Base-by-base conservation (phyloP, 2,329 filamentous ascomycete genomes). In the Pseudogymnoascus sp. region DNA sequence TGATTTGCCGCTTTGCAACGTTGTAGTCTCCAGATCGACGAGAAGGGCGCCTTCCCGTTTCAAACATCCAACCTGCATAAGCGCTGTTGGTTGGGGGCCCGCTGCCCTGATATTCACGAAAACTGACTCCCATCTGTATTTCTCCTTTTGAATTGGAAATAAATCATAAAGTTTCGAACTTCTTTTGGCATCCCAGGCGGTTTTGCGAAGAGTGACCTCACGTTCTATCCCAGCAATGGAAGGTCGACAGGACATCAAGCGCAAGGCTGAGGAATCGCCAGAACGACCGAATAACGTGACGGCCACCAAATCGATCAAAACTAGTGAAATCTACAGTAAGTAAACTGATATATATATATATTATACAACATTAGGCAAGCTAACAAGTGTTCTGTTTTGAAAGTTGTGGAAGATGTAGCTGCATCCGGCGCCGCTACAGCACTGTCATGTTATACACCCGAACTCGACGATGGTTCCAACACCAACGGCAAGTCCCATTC, bases 401-500 rank as follows among this genome's bases (percentile, higher is more conserved):
- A 41, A 41, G 38, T 9, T 12, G 20, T 14, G 11, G 38, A 41
- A 22, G 18, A 41, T 14, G 20, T 7, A 22, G 20, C 18, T 14
- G 5, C 5, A 22, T 20, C 38, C 18, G 20, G 11, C 38, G 18
- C 38, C 18, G 20, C 38, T 11, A 20, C 18, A 16, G 18, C 18
- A 41, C 9, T 41, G 14, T 41, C 38, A 20, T 22, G 4, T 4
- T 4, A 41, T 41, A 12, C 16, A 57, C 22, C 47, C 22, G 20
- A 22, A 22, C 5, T 18, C 35, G 18, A 60, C 38, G n/a, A 63
- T 60, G 35, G 54, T 47, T 14, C 34, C 18, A 8, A 14, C 41
- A 20, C 9, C 35, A 20, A 63, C 20, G n/a, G 54, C 25, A 30
- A 62, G 34, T 14, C 61, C 16, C 41, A 60, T 39, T 2, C 62